These are phyloP conservation scores for Phytophthora megakarya DNA, from an alignment of 352 stramenopile genomes.

Conservation along the genomic window DNA sequence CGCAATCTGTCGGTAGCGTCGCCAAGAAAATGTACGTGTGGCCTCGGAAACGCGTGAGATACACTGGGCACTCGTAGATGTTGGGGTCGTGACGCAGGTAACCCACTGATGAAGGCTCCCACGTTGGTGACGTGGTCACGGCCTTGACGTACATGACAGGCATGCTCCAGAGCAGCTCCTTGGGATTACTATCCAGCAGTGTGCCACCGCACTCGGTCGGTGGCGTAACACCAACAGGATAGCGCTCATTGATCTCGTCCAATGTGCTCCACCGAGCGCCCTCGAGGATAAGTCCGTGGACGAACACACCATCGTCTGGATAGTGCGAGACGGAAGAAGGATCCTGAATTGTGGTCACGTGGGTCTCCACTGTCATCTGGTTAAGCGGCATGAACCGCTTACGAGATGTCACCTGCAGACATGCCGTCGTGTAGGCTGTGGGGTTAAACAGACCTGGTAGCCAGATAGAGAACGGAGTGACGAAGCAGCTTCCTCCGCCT, in stretches of 20 bases:
- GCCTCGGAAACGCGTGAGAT: conserved; percentile 96
- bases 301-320: conserved; percentile 93
- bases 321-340: conserved; percentile 77
- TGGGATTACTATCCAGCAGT: conserved; percentile 94
- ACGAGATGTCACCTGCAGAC: conserved; percentile 95
- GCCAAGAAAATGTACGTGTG: conserved; percentile 97
- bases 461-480: conserved; percentile 95
- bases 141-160: conserved; percentile 96
- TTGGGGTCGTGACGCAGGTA: conserved; percentile 93
- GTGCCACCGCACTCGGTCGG: conserved; percentile 87
- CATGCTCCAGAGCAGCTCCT: conserved; percentile 94
- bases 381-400: conserved; percentile 93
- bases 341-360: conserved; percentile 94
- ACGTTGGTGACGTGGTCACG: conserved; percentile 92
- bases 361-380: conserved; percentile 96
- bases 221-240: conserved; percentile 81
- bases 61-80: conserved; percentile 97
- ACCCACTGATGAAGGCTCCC: conserved; percentile 95
- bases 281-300: conserved; percentile 96
- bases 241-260: conserved; percentile 91
- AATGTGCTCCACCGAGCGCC: conserved; percentile 92
- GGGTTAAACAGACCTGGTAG: conserved; percentile 96
- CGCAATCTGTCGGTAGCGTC: conserved; percentile 92
- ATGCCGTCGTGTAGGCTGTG: conserved; percentile 95
- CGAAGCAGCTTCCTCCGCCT: conserved; percentile 55